Conservation (phyloP, 2,329 filamentous ascomycete genomes). For the Pestalotiopsis sp. region DNA sequence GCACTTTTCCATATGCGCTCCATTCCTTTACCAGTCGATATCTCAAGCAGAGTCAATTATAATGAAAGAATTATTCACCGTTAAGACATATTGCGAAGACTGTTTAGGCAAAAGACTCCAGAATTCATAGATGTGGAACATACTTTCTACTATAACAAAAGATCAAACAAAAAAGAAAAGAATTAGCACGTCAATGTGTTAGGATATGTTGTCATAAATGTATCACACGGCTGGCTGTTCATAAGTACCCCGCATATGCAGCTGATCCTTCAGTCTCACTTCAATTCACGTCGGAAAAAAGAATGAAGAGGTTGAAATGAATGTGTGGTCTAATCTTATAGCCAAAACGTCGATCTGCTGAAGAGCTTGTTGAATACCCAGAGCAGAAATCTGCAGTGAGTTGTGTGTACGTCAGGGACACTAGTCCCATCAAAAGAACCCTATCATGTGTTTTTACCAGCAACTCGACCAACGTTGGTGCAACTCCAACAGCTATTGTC, state of each 20-base stretch:
- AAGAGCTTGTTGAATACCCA: background rate
- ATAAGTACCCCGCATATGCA: background rate
- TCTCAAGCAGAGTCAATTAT: too few species aligned
- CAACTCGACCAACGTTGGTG: background rate
- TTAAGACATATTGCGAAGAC: too few species aligned
- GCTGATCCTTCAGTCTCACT: background rate
- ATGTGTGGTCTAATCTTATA: background rate
- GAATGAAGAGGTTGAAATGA: background rate
- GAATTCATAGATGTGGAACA: too few species aligned
- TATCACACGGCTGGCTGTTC: background rate
- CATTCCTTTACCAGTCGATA: too few species aligned
- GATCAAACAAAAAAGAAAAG: background rate
- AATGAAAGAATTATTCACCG: too few species aligned
- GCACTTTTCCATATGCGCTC: too few species aligned
- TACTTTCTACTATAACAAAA: background rate
- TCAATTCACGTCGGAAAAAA: background rate
- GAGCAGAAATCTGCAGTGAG: background rate
- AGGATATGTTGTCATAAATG: background rate
- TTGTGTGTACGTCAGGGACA: background rate
- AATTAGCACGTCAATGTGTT: background rate
- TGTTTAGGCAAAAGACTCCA: too few species aligned
- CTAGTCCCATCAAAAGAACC: background rate
- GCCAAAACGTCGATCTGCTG: background rate
- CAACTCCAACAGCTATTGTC: background rate
- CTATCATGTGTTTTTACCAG: background rate